Base-by-base conservation (phyloP, 768 basidiomycete genomes). In the Rhizopogon sp. region DNA sequence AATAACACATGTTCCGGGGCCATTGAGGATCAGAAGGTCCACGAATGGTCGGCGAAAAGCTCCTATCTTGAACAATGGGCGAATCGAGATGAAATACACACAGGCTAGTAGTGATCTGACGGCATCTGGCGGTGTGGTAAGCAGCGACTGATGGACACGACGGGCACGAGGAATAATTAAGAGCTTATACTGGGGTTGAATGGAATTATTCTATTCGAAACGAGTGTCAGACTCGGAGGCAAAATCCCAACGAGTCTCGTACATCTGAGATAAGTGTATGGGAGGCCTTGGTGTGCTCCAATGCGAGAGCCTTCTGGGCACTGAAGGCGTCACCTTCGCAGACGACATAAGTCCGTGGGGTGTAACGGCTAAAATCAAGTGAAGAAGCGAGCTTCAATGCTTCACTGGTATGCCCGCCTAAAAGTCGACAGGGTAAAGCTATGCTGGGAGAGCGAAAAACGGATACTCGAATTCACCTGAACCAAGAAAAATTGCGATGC, bases 391-490 rank as follows among this genome's bases (percentile, higher is more conserved):
- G 76, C 35, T 78, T 75, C 58, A 96, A 70, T 42, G 87, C 88
- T 75, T 99, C 97, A 58, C 80, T 84, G 14, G 94, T 97, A 72
- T 99, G 97, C 0, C 97, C 97, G 43, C 97, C 96, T 98, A 65
- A 35, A 55, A 31, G 49, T 55, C 39, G 45, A 52, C 52, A 56
- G 59, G 52, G 59, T 54, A 41, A 57, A 43, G 54, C 55, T 17
- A 54, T 39, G 28, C 37, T 50, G 14, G 40, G 54, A 28, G 25
- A 20, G 37, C 10, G 46, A 33, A 51, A 56, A 56, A 44, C 44
- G 29, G 43, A 52, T 42, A 43, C 17, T 50, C 47, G 31, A 52
- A 70, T 77, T 64, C 64, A 90, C 95, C 95, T 67, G 96, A 98
- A 55, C 96, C 96, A 11, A 98, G 81, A 64, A 98, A 97, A 50